These are phyloP conservation scores for Fusarium nanum DNA, from an alignment of 2,329 filamentous ascomycete genomes.

Conservation along the genomic window DNA sequence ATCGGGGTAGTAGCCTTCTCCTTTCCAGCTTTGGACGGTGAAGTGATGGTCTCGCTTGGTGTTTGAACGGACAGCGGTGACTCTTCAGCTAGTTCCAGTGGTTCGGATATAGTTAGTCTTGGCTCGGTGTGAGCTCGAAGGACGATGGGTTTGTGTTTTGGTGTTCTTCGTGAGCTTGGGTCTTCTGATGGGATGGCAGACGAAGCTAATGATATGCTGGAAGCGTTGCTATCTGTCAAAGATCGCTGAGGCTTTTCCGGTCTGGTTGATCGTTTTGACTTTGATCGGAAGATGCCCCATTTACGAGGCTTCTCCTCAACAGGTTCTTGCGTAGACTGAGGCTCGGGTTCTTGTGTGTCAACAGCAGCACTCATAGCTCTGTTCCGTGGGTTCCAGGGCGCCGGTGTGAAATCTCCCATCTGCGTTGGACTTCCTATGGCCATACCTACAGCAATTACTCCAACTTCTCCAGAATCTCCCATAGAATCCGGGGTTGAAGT, in stretches of 20 bases:
- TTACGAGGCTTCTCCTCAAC: conserved; percentile 61
- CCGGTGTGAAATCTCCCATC: conserved; percentile 46
- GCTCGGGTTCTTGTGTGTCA: conserved; percentile 24
- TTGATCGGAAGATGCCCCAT: conserved; percentile 68
- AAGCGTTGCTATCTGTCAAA: conserved; percentile 43
- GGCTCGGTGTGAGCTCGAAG: conserved; percentile 58
- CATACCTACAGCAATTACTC: conserved; percentile 72
- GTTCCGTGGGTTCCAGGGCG: conserved; percentile 48
- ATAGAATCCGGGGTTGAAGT: conserved; percentile 59
- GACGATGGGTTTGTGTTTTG: conserved; percentile 59
- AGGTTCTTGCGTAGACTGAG: conserved; percentile 13
- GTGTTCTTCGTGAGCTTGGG: conserved; percentile 20
- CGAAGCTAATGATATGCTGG: conserved; percentile 35
- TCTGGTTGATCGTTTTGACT: conserved; percentile 48
- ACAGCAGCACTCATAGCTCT: conserved; percentile 43
- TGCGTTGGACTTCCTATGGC: conserved; percentile 77
- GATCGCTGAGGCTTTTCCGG: conserved; percentile 40
- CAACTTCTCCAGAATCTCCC: conserved; percentile 48
- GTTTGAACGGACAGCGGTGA: conserved; percentile 14
- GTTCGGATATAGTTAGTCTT: conserved; percentile 9
- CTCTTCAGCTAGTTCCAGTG: conserved; percentile 13
- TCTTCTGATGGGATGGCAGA: conserved; percentile 27
- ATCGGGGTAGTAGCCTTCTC: conserved; percentile 20
- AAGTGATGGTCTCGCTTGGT: conserved; percentile 11
- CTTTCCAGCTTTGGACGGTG: conserved; percentile 27